A percentile compares a stretch with the other conserved stretches of the same genome.
Conservation (phyloP, 768 basidiomycete species). For the Hortiboletus campestris region DNA sequence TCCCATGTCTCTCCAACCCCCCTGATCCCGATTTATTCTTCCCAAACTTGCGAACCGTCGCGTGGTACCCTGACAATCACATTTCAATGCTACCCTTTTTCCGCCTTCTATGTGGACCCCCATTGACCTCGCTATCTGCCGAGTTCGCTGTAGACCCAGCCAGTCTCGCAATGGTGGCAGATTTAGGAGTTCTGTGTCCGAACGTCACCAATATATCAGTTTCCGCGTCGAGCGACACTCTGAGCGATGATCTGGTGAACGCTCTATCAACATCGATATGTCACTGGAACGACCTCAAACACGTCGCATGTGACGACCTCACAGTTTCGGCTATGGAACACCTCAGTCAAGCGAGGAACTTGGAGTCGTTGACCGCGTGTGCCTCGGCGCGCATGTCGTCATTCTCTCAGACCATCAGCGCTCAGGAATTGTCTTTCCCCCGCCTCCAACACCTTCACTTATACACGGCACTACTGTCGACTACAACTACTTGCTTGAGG, state of each 20-base stretch:
- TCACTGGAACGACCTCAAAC: conserved; percentile 18
- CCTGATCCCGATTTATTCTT: conserved; percentile 19
- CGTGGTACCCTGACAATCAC: conserved; percentile 24
- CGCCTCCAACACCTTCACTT: conserved; percentile 19
- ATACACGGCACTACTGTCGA: conserved; percentile 16
- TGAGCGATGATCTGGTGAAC: conserved; percentile 5
- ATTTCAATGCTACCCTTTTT: conserved; percentile 18
- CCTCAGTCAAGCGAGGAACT: conserved; percentile 8
- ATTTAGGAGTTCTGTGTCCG: conserved; percentile 16
- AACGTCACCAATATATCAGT: conserved; percentile 20
- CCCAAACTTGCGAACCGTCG: conserved; percentile 19
- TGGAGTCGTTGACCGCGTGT: conserved; percentile 16
- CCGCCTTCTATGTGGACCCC: conserved; percentile 24
- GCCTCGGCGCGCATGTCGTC: conserved; percentile 13
- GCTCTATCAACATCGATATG: conserved; percentile 20
- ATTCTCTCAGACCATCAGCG: neutral
- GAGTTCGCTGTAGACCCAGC: conserved; percentile 19
- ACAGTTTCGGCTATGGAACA: conserved; percentile 16
- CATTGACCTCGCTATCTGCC: conserved; percentile 16
- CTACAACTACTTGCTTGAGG: conserved; percentile 2
- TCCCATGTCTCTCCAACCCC: conserved; percentile 13
- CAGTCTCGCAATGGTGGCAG: conserved; percentile 15
- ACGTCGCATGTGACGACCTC: conserved; percentile 24
- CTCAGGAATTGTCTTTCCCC: conserved; percentile 1
- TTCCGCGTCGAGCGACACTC: conserved; percentile 4